Conservation (phyloP, 257 asterid species). For the Knoxia roxburghii region DNA sequence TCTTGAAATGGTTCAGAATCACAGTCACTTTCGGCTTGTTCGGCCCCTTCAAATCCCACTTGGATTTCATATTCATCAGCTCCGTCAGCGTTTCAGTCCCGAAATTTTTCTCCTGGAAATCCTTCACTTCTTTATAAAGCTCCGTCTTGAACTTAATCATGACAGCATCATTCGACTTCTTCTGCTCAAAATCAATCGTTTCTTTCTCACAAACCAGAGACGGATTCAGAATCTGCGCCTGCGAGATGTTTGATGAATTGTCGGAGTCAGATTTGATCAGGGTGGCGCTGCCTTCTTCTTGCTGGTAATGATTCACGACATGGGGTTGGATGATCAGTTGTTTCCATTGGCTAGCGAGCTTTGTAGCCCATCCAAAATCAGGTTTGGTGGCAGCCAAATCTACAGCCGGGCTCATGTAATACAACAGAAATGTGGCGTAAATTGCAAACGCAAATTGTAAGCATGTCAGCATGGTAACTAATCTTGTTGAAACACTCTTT, state of each 20-base stretch:
- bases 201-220: constrained; percentile 67
- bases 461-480: constrained; percentile 64
- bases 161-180: constrained; percentile 56
- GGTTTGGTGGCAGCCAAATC: constrained; percentile 63
- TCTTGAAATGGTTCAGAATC: constrained; percentile 79
- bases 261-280: too few relatives aligned
- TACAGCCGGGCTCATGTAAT: constrained; percentile 68
- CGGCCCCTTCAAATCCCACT: constrained; percentile 48
- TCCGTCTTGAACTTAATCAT: constrained; percentile 81
- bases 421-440: constrained; percentile 76
- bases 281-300: too few relatives aligned
- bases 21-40: constrained; percentile 58
- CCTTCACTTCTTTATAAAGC: constrained; percentile 50
- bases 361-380: constrained; percentile 69
- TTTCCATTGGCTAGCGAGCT: constrained; percentile 64
- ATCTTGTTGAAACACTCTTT: constrained; percentile 37
- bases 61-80: constrained; percentile 66
- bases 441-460: constrained; percentile 81
- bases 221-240: constrained; percentile 17
- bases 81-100: constrained; percentile 57
- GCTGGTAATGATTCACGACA: constrained; percentile 35
- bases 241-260: constrained; percentile 13
- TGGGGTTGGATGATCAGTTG: constrained; percentile 51
- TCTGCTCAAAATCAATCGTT: constrained; percentile 69
- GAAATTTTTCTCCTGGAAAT: constrained; percentile 40